These are phyloP conservation scores for Pelargonium myrrhifolium DNA, from an alignment of 441 rosid species.

Conservation along the genomic window DNA sequence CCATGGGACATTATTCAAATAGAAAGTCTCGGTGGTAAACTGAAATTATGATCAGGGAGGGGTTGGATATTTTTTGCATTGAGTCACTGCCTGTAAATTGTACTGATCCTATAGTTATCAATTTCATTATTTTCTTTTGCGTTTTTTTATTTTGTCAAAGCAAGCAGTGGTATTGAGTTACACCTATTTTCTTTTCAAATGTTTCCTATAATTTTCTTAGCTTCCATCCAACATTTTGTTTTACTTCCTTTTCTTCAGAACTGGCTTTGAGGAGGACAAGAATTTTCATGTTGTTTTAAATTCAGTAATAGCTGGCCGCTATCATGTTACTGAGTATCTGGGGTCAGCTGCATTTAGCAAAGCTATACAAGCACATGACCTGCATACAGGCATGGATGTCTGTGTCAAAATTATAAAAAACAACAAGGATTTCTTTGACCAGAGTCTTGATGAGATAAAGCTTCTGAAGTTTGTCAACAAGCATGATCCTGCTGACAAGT, in stretches of 20 bases:
- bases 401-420: constrained; percentile 93
- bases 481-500: constrained; percentile 95
- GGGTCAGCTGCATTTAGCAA: constrained; percentile 99
- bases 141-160: too few relatives aligned
- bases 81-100: too few relatives aligned
- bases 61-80: too few relatives aligned
- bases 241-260: constrained; percentile 44
- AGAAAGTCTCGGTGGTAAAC: neutral
- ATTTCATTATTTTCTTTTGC: neutral
- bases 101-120: too few relatives aligned
- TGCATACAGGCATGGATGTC: constrained; percentile 92
- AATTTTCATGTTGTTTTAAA: constrained; percentile 89
- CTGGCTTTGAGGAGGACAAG: constrained; percentile 99
- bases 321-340: constrained; percentile 94
- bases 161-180: too few relatives aligned
- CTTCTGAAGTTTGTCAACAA: constrained; percentile 91
- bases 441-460: constrained; percentile 98
- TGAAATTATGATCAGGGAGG: neutral
- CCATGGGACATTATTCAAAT: neutral
- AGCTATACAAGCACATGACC: constrained; percentile 97
- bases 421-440: constrained; percentile 98
- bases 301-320: constrained; percentile 91
- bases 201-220: too few relatives aligned
- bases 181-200: neutral
- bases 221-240: constrained; percentile 14